These are phyloP conservation scores for Pseudophaeomoniella oleicola DNA, from an alignment of 2,329 filamentous ascomycete genomes.

Conservation along the genomic window DNA sequence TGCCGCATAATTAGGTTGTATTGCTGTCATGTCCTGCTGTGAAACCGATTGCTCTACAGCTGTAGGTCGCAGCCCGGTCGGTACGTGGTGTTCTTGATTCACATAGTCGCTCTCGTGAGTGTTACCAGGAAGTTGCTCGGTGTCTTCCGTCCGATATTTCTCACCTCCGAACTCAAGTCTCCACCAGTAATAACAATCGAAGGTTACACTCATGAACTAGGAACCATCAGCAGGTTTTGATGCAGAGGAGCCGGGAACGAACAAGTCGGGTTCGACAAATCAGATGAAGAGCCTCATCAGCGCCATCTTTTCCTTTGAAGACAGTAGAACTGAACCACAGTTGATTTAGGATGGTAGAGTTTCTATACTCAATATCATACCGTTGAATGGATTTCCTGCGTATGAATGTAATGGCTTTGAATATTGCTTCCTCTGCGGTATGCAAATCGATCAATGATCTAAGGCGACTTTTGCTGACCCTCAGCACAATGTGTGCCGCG, in stretches of 20 bases:
- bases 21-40: conserved; percentile 1
- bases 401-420: neutral
- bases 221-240: neutral
- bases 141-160: conserved; percentile 2
- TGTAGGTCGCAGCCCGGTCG: neutral
- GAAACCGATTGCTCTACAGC: neutral
- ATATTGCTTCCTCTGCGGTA: neutral
- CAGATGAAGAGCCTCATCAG: neutral
- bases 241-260: neutral
- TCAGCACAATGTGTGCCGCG: neutral
- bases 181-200: conserved; percentile 3
- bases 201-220: conserved; percentile 4
- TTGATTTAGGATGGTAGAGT: neutral
- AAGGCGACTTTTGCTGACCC: neutral
- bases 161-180: conserved; percentile 2
- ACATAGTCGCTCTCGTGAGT: neutral
- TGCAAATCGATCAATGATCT: neutral
- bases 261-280: neutral
- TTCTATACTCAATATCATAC: neutral
- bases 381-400: neutral
- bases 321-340: neutral
- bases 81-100: neutral
- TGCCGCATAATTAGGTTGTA: conserved; percentile 1
- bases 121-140: conserved; percentile 2
- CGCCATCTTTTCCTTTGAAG: neutral